Base-by-base conservation (phyloP, 2,329 filamentous ascomycete species). In the Raffaelea ambrosiae region DNA sequence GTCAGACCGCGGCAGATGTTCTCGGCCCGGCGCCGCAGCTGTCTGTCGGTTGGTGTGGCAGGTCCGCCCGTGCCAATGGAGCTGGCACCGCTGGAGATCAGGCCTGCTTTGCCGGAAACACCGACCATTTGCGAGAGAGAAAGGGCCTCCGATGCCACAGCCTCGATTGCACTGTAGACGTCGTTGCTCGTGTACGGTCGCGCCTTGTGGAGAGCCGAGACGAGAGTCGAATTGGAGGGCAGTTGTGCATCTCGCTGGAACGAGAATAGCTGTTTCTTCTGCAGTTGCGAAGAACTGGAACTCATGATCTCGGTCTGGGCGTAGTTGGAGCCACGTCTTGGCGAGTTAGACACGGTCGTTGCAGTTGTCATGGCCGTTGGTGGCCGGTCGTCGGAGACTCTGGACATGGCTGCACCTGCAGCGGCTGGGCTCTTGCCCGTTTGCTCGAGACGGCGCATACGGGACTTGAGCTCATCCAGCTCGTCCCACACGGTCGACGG, bases 401-500 rank as follows among this genome's bases (percentile, higher is more conserved):
- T 78, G 5, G 84, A 84, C 60, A 90, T 84, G 2, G 87, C 86
- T 3, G 87, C 87, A 33, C 83, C 86, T 3, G 89, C 91, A 2
- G 86, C 89, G 1, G 87, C 71, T 0, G 90, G 89, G 31, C 93
- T 70, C 65, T 94, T 95, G 50, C 90, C 90, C 3, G 88, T 94
- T 56, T 94, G 67, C 63, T 97, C 93, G 10, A 98, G 76, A 51
- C 88, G 86, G 57, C 88, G 83, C 57, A 98, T 95, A 26, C 93
- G 81, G 38, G 88, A 93, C 63, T 97, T 97, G 42, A 98, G 70
- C 54, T 97, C 93, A 57, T 97, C 93, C 23, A 98, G 69, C 65
- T 98, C 93, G 61, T 97, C 93, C 93, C 93, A 98, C 3, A 98
- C 88, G 0, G 89, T 96, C 2, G 89, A 94, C 13, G 90, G 88